These are phyloP conservation scores for Cymodocea nodosa DNA, from an alignment of 116 monocot species.

Conservation along the genomic window DNA sequence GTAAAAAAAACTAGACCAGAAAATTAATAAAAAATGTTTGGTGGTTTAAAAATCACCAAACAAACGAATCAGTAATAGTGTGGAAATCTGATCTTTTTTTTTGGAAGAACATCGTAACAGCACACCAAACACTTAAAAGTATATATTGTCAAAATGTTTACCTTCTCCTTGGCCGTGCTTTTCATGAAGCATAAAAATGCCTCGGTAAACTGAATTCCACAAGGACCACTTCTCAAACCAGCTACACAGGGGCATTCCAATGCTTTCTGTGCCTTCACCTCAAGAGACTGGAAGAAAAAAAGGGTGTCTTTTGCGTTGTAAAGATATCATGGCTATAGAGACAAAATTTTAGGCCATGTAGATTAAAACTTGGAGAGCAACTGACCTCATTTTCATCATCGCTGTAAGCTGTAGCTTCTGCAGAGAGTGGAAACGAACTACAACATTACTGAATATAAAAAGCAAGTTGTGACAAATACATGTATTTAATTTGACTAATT, in stretches of 20 bases:
- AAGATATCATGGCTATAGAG: too few species aligned
- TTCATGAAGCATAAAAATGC: slow-evolving; percentile 86
- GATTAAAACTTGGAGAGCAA: not conserved
- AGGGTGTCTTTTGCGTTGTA: not conserved
- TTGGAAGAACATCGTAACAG: too few species aligned
- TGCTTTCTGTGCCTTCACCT: slow-evolving; percentile 65
- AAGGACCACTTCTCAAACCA: slow-evolving; percentile 66
- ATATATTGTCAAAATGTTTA: slow-evolving; percentile 8
- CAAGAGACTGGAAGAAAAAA: slow-evolving; percentile 39
- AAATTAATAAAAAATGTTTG: too few species aligned
- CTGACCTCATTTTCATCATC: slow-evolving; percentile 51
- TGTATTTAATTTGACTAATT: not conserved
- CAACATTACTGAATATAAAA: not conserved
- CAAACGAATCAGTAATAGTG: too few species aligned
- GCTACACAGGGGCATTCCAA: slow-evolving; percentile 91
- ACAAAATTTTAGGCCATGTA: not conserved
- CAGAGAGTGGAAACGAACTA: not conserved
- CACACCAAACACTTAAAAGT: too few species aligned
- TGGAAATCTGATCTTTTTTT: too few species aligned
- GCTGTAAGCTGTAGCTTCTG: slow-evolving; percentile 64
- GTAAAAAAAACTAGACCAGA: too few species aligned
- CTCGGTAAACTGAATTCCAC: slow-evolving; percentile 70
- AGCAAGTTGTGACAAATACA: not conserved
- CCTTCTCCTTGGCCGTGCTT: slow-evolving; percentile 91
- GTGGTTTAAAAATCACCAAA: too few species aligned